Base-by-base conservation (phyloP, 495 filamentous ascomycete species). In the Podospora conica region DNA sequence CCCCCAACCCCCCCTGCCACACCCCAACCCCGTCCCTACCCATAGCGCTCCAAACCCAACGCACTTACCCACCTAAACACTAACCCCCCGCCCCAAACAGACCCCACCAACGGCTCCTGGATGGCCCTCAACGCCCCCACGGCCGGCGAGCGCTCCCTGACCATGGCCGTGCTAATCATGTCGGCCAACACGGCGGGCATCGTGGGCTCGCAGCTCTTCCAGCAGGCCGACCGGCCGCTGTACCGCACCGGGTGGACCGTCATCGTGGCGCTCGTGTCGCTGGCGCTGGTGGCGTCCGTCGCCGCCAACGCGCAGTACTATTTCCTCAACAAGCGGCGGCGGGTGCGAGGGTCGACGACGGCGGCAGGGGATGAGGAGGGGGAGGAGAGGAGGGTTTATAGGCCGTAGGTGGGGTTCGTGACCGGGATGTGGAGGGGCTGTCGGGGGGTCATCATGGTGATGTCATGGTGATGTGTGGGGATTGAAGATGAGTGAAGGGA, bases 121-220 rank as follows among this genome's bases (percentile, higher is more conserved):
- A 69, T 78, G 70, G 70, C 75, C 1, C 71, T 80, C 22, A 78
- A 78, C 63, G 67, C 75, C 24, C 56, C 55, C 15, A 62, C 74
- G 0, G 65, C 75, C 1, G 77, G 75, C 55, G 75, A 80, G 61
- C 68, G 76, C 7, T 77, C 77, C 24, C 72, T 80, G 64, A 76
- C 75, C 29, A 74, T 80, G 71, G 76, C 73, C 12, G 74, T 85
- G 58, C 76, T 85, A 54, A 78, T 87, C 53, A 85, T 85, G 82
- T 78, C 81, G 10, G 85, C 84, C 11, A 84, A 84, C 64, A 74
- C 77, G 55, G 74, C 80, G 3, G 83, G 83, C 2, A 85, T 84
- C 25, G 79, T 82, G 9, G 83, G 84, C 3, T 78, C 78, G 8
- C 83, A 86, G 69, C 76, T 86, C 53, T 86, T 86, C 73, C 80